phyloP scores from a whole-genome alignment of 129 eudicot species.

The Kitagawia praeruptora region DNA sequence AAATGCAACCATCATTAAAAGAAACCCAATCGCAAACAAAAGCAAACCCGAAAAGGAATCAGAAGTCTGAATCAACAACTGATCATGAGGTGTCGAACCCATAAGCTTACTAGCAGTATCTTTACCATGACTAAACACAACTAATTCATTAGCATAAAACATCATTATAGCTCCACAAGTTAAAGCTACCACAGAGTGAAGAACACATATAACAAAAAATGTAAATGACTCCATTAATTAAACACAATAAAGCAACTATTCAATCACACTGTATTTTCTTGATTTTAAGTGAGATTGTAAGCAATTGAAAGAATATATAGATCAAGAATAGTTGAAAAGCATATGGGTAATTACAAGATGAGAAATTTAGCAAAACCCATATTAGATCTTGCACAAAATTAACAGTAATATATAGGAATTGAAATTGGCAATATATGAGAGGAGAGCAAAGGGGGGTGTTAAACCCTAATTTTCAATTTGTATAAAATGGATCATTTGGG shows the following conservation, averaged over 20 bases:
- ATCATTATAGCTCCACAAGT: conserved; percentile 74
- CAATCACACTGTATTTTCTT: neutral
- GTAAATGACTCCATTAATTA: conserved; percentile 66
- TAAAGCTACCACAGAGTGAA: conserved; percentile 72
- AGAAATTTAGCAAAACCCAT: neutral
- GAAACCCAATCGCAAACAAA: conserved; percentile 64
- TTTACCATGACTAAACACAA: conserved; percentile 74
- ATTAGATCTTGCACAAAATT: neutral
- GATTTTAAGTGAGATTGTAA: neutral
- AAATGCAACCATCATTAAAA: conserved; percentile 90
- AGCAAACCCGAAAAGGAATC: conserved; percentile 96
- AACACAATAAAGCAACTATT: conserved; percentile 17
- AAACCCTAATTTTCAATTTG: conserved; percentile 4
- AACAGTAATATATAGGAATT: neutral
- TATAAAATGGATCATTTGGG: no score
- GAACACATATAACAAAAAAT: conserved; percentile 60
- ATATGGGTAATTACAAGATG: neutral
- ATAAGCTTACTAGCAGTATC: conserved; percentile 60
- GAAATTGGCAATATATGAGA: neutral
- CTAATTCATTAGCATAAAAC: conserved; percentile 66
- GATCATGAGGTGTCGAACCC: conserved; percentile 89
- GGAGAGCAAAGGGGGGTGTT: neutral
- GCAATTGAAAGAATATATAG: neutral
- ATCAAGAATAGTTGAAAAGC: neutral
- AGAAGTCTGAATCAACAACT: conserved; percentile 66